Base-by-base conservation (phyloP, 140 eudicot species). In the Erigeron philadelphicus region DNA sequence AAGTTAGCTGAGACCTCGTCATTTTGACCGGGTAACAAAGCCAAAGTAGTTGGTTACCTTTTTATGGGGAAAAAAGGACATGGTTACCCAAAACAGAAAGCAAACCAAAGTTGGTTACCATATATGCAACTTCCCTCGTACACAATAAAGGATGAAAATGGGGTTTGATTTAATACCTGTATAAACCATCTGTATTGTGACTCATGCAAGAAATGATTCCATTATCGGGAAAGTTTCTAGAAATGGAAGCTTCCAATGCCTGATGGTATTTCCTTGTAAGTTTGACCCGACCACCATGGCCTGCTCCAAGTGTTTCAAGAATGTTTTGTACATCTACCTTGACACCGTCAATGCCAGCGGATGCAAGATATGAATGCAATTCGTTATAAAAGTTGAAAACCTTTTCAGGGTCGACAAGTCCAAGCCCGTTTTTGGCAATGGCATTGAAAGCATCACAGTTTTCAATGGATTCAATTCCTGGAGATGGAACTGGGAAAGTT, bases 141-240 rank as follows among this genome's bases (percentile, higher is more conserved):
- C 44, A 59, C 11, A 8, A 57, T 38, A 57, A 38, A 66, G 2
- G 19, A 43, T n/a, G n/a, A n/a, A n/a, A n/a, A n/a, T n/a, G n/a
- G n/a, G n/a, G n/a, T n/a, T n/a, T n/a, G n/a, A n/a, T n/a, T n/a
- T n/a, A n/a, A n/a, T n/a, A n/a, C n/a, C 96, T 90, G 86, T 88
- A 91, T 66, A 91, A 80, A 70, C 95, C 86, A 77, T 91, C 96
- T 16, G 95, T 88, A 78, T 84, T 85, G 76, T 88, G 97, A 76
- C 96, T 91, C 97, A 91, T 91, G 87, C 97, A 91, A 47, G 95
- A 91, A 61, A 91, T 86, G 49, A 91, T 86, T 46, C 95, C 97
- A 70, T 91, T 91, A 75, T 83, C 95, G 23, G 77, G 87, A 52
- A 91, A 91, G 75, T 91, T 91, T 49, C 83, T 78, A 8, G 91